phyloP scores from a whole-genome alignment of 805 yeast genomes.

The Dipodascus albidus region DNA sequence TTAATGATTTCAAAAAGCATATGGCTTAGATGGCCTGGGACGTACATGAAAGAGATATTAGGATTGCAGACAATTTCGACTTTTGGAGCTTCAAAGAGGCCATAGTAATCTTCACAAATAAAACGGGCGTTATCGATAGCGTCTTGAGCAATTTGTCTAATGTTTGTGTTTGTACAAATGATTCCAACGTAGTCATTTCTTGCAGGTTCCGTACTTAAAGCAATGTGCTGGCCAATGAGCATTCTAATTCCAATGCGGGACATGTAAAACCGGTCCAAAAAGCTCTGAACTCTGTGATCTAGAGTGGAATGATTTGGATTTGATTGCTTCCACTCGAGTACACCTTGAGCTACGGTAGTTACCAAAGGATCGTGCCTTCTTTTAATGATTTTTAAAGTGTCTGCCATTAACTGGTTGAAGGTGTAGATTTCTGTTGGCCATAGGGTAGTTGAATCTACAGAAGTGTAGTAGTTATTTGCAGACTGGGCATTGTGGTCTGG shows the following conservation, averaged over 20 bases:
- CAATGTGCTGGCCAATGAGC: slow-evolving; percentile 88
- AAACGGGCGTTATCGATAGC: slow-evolving; percentile 86
- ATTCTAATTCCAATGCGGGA: slow-evolving; percentile 84
- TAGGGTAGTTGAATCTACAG: slow-evolving; percentile 39
- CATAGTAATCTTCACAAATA: slow-evolving; percentile 86
- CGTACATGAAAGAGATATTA: slow-evolving; percentile 76
- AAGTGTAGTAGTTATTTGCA: slow-evolving; percentile 32
- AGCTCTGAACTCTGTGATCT: slow-evolving; percentile 65
- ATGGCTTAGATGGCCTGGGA: slow-evolving; percentile 85
- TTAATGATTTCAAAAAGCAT: slow-evolving; percentile 84
- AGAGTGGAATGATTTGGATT: slow-evolving; percentile 36
- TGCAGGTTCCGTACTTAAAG: slow-evolving; percentile 56
- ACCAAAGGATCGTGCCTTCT: slow-evolving; percentile 87
- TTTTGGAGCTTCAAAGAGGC: slow-evolving; percentile 74
- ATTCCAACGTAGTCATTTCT: slow-evolving; percentile 73
- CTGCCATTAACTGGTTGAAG: slow-evolving; percentile 58
- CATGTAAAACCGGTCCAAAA: slow-evolving; percentile 80
- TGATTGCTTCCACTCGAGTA: slow-evolving; percentile 72
- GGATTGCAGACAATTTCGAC: slow-evolving; percentile 69
- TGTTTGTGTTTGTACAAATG: slow-evolving; percentile 74
- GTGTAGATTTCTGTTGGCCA: slow-evolving; percentile 69
- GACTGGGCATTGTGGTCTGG: slow-evolving; percentile 3
- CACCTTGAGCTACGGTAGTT: slow-evolving; percentile 91
- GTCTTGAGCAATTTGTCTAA: slow-evolving; percentile 71
- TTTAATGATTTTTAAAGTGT: slow-evolving; percentile 59